Evolutionary conservation across 805 yeast genomes (phyloP).

Genomic region (Candida ovalis): DNA sequence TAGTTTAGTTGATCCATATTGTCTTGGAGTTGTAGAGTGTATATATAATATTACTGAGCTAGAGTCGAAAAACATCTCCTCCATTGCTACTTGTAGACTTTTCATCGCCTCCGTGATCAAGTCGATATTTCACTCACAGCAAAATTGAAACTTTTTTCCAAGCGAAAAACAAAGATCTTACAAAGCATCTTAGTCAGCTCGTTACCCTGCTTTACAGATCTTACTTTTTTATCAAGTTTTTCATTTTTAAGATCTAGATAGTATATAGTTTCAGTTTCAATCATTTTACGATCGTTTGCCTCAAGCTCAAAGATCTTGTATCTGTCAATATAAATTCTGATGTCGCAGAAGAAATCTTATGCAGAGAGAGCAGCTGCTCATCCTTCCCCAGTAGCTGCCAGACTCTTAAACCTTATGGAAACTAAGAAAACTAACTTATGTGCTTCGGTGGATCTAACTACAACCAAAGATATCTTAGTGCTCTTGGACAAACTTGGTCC

Average conservation of each 20-base stretch:
- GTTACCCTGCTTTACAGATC: not conserved
- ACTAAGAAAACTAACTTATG: constrained; percentile 82
- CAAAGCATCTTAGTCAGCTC: too few relatives aligned
- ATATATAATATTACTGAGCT: too few relatives aligned
- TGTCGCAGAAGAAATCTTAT: constrained; percentile 38
- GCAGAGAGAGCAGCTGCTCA: constrained; percentile 67
- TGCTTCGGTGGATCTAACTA: constrained; percentile 88
- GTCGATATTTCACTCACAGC: not conserved
- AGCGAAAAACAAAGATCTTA: too few relatives aligned
- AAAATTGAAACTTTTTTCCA: not conserved
- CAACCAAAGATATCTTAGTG: constrained; percentile 68
- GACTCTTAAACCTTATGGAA: constrained; percentile 71
- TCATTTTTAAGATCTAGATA: not conserved
- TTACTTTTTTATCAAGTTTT: too few relatives aligned
- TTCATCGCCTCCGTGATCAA: not conserved
- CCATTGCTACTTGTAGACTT: not conserved
- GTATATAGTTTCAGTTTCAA: too few relatives aligned
- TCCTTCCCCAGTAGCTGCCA: constrained; percentile 73
- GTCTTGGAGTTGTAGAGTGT: constrained; percentile 2
- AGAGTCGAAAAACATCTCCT: too few relatives aligned
- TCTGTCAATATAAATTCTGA: not conserved
- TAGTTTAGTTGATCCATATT: constrained; percentile 91
- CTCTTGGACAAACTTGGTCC: constrained; percentile 86
- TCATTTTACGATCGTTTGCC: too few relatives aligned
- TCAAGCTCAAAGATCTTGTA: too few relatives aligned